A percentile compares a stretch with the other conserved stretches of the same genome.
phyloP scores from a whole-genome alignment of 192 early-diverging fungal species.

The Podila verticillata region DNA sequence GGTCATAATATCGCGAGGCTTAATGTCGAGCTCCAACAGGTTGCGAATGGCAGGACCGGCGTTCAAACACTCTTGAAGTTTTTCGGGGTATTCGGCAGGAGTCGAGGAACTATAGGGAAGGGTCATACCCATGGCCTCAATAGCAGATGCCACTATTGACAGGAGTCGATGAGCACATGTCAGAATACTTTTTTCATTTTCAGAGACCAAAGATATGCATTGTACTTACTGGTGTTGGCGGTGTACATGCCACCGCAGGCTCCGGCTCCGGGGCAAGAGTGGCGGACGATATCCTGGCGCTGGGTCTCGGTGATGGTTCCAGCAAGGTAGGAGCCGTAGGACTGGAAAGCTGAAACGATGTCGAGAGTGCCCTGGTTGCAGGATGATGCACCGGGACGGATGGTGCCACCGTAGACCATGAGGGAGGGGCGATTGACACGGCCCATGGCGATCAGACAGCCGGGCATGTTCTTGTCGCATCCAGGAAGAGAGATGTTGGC shows the following conservation, averaged over 20 bases:
- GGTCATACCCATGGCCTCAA: constrained; percentile 97
- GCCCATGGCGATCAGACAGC: constrained; percentile 95
- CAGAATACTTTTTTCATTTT: background rate
- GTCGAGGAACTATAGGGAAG: constrained; percentile 96
- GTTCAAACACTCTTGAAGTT: constrained; percentile 86
- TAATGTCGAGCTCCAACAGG: constrained; percentile 92
- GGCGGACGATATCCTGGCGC: constrained; percentile 75
- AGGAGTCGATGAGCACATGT: background rate
- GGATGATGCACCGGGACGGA: constrained; percentile 76
- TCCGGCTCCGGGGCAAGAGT: constrained; percentile 90
- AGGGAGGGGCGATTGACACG: constrained; percentile 95
- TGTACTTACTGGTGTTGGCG: constrained; percentile 86
- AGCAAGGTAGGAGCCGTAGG: constrained; percentile 92
- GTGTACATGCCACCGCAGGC: constrained; percentile 99
- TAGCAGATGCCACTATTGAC: constrained; percentile 87
- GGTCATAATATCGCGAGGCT: constrained; percentile 97
- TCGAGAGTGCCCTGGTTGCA: constrained; percentile 82
- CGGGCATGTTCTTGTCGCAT: constrained; percentile 98
- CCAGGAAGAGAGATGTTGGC: constrained; percentile 98
- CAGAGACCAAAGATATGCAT: background rate
- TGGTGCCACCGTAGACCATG: constrained; percentile 99
- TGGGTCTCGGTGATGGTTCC: constrained; percentile 92
- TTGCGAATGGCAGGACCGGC: constrained; percentile 90
- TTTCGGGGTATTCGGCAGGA: constrained; percentile 90
- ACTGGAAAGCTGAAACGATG: constrained; percentile 97